Percentiles rank a stretch among this genome's conserved stretches.
Conservation (phyloP, 2,329 filamentous ascomycete genomes). For the Metarhizium sp. region DNA sequence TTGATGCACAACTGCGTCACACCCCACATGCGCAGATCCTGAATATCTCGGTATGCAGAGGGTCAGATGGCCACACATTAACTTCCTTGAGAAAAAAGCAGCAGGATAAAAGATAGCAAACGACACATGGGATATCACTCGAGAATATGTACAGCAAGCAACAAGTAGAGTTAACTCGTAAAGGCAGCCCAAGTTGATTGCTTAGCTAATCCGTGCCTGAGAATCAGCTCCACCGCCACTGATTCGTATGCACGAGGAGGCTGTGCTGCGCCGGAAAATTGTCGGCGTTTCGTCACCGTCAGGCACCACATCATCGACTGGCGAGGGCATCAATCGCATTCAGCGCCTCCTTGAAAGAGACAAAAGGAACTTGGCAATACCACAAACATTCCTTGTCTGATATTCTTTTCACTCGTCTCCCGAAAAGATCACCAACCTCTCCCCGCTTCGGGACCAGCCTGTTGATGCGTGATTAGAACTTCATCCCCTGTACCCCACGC, state of each 20-base stretch:
- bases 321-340: conserved; percentile 7
- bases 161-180: too few relatives aligned
- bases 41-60: too few relatives aligned
- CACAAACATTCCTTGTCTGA: not conserved
- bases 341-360: conserved; percentile 6
- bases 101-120: too few relatives aligned
- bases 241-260: conserved; percentile 15
- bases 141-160: too few relatives aligned
- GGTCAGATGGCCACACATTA: too few relatives aligned
- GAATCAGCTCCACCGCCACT: conserved; percentile 8
- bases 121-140: too few relatives aligned
- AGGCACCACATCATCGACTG: conserved; percentile 19
- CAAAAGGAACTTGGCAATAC: not conserved
- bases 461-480: not conserved
- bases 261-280: conserved; percentile 25
- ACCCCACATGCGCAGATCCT: too few relatives aligned
- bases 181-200: too few relatives aligned
- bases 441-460: conserved; percentile 15
- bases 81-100: too few relatives aligned
- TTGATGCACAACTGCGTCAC: too few relatives aligned
- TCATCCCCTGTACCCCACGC: not conserved
- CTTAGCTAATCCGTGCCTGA: not conserved
- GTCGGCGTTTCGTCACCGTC: conserved; percentile 25
- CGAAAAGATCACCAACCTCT: conserved; percentile 10
- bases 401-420: not conserved